phyloP scores from a whole-genome alignment of 2,329 filamentous ascomycete genomes.

The Microsporum audouinii region DNA sequence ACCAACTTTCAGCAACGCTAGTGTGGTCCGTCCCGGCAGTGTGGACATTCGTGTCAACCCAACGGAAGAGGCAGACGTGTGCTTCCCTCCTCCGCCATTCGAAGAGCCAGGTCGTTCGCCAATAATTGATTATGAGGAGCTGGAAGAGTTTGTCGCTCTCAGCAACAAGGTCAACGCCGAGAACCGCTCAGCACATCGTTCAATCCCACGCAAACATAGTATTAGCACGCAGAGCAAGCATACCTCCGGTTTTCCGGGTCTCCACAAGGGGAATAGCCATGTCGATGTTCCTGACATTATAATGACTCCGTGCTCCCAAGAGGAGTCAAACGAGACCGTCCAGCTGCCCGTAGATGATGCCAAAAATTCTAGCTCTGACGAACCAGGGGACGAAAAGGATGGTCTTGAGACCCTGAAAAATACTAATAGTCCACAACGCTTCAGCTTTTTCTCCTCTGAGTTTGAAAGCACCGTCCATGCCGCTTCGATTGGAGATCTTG shows the following conservation, averaged over 20 bases:
- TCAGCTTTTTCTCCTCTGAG: conserved; percentile 94
- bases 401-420: conserved; percentile 29
- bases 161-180: conserved; percentile 30
- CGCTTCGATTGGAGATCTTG: conserved; percentile 72
- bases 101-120: conserved; percentile 67
- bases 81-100: conserved; percentile 57
- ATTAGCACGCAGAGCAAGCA: conserved; percentile 42
- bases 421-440: conserved; percentile 59
- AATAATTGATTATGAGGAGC: conserved; percentile 80
- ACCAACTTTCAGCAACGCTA: conserved; percentile 49
- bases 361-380: background rate
- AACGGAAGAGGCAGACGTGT: conserved; percentile 66
- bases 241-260: conserved; percentile 49
- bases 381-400: conserved; percentile 16
- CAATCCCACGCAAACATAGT: conserved; percentile 29
- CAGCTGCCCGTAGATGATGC: conserved; percentile 25
- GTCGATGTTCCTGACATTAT: conserved; percentile 28
- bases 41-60: conserved; percentile 27
- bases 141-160: conserved; percentile 78
- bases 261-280: conserved; percentile 39
- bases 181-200: conserved; percentile 9
- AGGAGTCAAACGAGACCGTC: conserved; percentile 17
- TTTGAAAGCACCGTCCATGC: conserved; percentile 90
- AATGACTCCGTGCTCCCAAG: conserved; percentile 20
- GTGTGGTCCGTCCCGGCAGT: conserved; percentile 41